Percentiles rank a stretch among this genome's conserved stretches.
These are phyloP conservation scores for Paspalum notatum DNA, from an alignment of 176 grass and related monocot genomes.

Conservation along the genomic window DNA sequence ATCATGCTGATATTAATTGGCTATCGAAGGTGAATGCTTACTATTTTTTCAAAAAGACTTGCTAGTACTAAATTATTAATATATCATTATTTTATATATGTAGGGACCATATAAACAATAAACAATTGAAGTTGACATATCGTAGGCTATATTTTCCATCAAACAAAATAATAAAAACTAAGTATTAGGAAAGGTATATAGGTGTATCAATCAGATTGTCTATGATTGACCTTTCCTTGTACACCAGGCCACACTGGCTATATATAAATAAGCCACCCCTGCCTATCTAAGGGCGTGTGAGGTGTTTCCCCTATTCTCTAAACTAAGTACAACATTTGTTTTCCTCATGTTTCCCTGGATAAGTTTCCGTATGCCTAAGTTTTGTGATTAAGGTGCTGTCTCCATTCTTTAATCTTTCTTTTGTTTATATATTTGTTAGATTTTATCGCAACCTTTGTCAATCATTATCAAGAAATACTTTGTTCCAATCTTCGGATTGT, in stretches of 20 bases:
- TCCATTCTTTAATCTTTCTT: slow-evolving; percentile 22
- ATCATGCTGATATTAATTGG: slow-evolving; percentile 75
- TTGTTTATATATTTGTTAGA: slow-evolving; percentile 51
- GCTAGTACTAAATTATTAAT: neutral
- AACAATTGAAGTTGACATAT: neutral
- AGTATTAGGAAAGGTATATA: neutral
- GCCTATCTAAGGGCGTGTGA: too few relatives aligned
- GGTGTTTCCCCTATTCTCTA: neutral
- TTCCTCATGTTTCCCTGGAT: slow-evolving; percentile 24
- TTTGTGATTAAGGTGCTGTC: slow-evolving; percentile 23
- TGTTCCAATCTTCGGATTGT: slow-evolving; percentile 83
- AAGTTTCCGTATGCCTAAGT: neutral
- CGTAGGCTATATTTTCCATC: neutral
- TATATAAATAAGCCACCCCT: too few relatives aligned
- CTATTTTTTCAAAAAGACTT: slow-evolving; percentile 19
- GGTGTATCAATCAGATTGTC: too few relatives aligned
- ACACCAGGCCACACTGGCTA: too few relatives aligned
- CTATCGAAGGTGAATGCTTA: slow-evolving; percentile 67
- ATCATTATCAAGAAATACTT: slow-evolving; percentile 79
- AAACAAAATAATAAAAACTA: slow-evolving; percentile 31
- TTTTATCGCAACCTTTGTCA: slow-evolving; percentile 67
- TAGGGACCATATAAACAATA: slow-evolving; percentile 7
- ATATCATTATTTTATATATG: slow-evolving; percentile 16
- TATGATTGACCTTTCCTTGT: too few relatives aligned
- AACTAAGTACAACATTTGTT: neutral